Base-by-base conservation (phyloP, 2,329 filamentous ascomycete genomes). In the Fusarium proliferatum region DNA sequence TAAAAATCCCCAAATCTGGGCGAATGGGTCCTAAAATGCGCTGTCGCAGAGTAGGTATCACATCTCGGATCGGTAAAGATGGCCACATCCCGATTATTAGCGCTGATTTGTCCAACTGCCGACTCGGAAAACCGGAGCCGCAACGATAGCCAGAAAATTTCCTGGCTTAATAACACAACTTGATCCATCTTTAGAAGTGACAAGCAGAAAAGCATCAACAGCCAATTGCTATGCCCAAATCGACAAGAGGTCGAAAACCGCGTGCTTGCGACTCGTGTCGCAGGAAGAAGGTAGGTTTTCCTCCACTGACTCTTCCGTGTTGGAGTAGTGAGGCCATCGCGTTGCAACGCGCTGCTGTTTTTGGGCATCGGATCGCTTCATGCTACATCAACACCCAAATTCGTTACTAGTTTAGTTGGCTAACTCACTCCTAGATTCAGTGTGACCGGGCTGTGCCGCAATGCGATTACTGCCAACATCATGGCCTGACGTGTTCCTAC, bases 181-280 rank as follows among this genome's bases (percentile, higher is more conserved):
- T 30, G 7, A 30, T 33, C 28, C 28, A 0, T 12, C 21, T 49
- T 8, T 21, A 17, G 2, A 33, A 4, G 13, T 9, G 1, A 5
- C 13, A n/a, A 11, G 13, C 4, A 7, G 4, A 33, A 9, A n/a
- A 17, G 5, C 19, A 7, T 5, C 7, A 11, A 3, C 8, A 10
- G 4, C 28, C 16, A 15, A n/a, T 36, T 5, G 4, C 3, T 7
- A 68, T 68, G 65, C 45, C 53, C 1, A 26, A 26, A n/a, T 48
- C 38, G 0, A n/a, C n/a, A 1, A 43, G 65, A 23, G 65, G 65
- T 1, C 7, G 63, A 8, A 68, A 67, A 7, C 26, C 65, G 5
- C 41, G 41, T 7, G 48, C 64, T 12, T 67, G 64, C 36, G 64
- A 61, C 17, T 67, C 64, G 3, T 67, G 64, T 8, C 64, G 64